Evolutionary conservation across 768 basidiomycete species (phyloP).

Genomic region (Boletales sp.): DNA sequence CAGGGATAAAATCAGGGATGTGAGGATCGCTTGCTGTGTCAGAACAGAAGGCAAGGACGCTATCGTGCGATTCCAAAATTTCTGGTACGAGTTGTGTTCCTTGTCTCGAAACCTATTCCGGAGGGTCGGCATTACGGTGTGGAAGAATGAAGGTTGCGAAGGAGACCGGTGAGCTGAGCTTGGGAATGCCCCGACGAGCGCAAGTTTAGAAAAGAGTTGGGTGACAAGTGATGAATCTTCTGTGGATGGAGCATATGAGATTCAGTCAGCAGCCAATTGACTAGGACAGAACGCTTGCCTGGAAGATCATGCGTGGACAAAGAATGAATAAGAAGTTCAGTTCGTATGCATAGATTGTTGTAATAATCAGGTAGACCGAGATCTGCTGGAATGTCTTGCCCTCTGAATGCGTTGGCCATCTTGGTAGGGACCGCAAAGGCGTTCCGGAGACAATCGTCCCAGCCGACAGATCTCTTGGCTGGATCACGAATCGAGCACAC

Average conservation of each 20-base stretch:
- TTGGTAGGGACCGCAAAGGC: conserved; percentile 68
- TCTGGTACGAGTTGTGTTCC: conserved; percentile 37
- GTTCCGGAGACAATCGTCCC: conserved; percentile 77
- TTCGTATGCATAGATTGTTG: conserved; percentile 47
- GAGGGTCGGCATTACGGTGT: conserved; percentile 45
- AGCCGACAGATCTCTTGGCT: conserved; percentile 38
- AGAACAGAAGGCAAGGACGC: conserved; percentile 46
- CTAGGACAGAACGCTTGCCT: conserved; percentile 38
- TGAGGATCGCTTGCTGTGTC: conserved; percentile 54
- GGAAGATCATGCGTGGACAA: conserved; percentile 34
- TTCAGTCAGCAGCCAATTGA: conserved; percentile 3
- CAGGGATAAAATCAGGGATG: conserved; percentile 55
- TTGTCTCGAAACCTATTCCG: conserved; percentile 33
- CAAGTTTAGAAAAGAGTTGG: conserved; percentile 63
- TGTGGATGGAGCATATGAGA: conserved; percentile 30
- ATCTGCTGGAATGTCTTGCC: conserved; percentile 39
- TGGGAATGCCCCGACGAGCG: conserved; percentile 66
- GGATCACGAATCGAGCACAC: conserved; percentile 35
- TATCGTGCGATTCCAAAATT: conserved; percentile 48
- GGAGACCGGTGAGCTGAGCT: conserved; percentile 42
- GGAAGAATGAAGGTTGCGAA: conserved; percentile 75
- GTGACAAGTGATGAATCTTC: conserved; percentile 37
- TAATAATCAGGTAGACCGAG: conserved; percentile 61
- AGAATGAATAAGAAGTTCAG: conserved; percentile 48
- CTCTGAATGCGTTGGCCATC: conserved; percentile 67